Evolutionary conservation across 169 alveolate species (phyloP), one percentile per base, ranked within the genome.

Genomic region (Plasmodium gallinaceum): DNA sequence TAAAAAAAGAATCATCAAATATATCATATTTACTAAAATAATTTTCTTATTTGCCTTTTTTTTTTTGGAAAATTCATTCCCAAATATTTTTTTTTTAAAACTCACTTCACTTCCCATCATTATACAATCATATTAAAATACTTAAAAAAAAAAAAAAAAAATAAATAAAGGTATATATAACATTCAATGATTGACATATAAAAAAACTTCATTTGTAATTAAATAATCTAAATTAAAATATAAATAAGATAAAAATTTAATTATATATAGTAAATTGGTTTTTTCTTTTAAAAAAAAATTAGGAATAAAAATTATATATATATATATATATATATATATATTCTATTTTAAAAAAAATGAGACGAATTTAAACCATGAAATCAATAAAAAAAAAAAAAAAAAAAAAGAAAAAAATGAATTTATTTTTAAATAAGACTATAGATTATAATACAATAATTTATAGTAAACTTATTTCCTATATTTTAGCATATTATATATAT

Each of bases 1-100:
- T 12, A 78, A 22, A 66, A 78, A 78, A 16, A 66, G 69, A 5
- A 78, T 42, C 89, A 58, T 78, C 78, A 78, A 69, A 57, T 78
- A 78, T 26, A 66, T 45, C 89, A 78, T 78, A 65, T 62, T 68
- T 46, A 78, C 46, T 32, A 78, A 78, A 64, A 78, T 39, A 18
- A 66, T 46, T 64, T 78, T 78, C 46, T 58, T 78, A 39, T 78
- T 78, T 22, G 39, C 46, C 9, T 32, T 64, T 22, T 48, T 78
- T 58, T 78, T 78, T 45, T 62, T 52, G 16, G 75, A 48, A 45
- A 66, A 46, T 42, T 66, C 78, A 78, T 78, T 78, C 51, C 37
- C 70, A 69, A 48, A 58, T n/a, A 42, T 64, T 57, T 78, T 78
- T 24, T 58, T 51, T 58, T 78, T 78, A 60, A 64, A 57, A 57